phyloP scores from a whole-genome alignment of 2,329 filamentous ascomycete species.

The Hawksworthiomyces lignivorus region DNA sequence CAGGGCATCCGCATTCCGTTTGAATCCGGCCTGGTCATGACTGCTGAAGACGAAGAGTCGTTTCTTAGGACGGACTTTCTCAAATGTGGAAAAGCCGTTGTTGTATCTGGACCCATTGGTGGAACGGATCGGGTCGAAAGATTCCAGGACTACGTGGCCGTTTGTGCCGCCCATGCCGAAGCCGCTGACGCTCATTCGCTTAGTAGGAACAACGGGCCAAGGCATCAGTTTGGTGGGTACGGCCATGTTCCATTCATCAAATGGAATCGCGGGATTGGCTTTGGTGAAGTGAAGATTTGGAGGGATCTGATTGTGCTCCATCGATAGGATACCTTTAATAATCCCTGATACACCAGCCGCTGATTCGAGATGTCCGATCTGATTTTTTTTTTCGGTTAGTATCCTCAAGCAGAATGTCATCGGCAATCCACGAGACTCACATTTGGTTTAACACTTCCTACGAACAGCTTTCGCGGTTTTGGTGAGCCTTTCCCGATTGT shows the following conservation, averaged over 20 bases:
- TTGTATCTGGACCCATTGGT: slow-evolving; percentile 10
- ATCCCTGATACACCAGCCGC: slow-evolving; percentile 20
- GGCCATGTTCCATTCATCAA: slow-evolving; percentile 17
- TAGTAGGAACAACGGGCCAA: slow-evolving; percentile 24
- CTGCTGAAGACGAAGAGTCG: background rate
- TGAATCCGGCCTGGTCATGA: background rate
- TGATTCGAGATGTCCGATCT: slow-evolving; percentile 19
- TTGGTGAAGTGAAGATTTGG: slow-evolving; percentile 22
- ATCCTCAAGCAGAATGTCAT: no score
- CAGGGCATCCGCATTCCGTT: background rate
- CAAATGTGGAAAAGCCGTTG: no score
- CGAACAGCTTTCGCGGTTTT: background rate
- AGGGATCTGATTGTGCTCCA: slow-evolving; percentile 24
- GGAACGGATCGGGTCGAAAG: slow-evolving; percentile 26
- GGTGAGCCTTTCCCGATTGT: background rate
- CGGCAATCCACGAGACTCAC: slow-evolving; percentile 3
- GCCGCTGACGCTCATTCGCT: slow-evolving; percentile 36
- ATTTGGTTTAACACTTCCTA: slow-evolving; percentile 16
- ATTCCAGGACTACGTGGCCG: slow-evolving; percentile 32
- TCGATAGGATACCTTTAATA: slow-evolving; percentile 23
- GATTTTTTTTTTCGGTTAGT: no score
- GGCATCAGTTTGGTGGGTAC: slow-evolving; percentile 14
- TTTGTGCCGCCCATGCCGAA: no score
- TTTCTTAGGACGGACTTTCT: no score
- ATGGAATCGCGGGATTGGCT: slow-evolving; percentile 19